Base-by-base conservation (phyloP, 331 rosid genomes). In the Prunus yedoensis region DNA sequence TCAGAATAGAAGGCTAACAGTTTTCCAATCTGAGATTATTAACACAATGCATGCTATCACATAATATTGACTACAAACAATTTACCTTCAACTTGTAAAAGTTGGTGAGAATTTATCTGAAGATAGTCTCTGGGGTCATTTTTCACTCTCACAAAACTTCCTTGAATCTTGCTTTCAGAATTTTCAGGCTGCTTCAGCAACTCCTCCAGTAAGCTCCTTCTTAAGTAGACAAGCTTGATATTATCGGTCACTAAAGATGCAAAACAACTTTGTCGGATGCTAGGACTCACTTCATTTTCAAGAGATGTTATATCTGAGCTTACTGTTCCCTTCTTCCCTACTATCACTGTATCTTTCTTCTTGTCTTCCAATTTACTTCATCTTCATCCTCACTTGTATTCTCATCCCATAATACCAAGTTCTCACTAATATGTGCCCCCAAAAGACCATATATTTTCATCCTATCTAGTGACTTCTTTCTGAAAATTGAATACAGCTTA, bases 81-180 rank as follows among this genome's bases (percentile, higher is more conserved):
- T 14, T 74, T 83, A 90, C 96, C 97, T 82, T 51, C n/a, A 72
- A 90, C 89, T 73, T 83, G 89, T 78, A 81, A 76, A 6, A 90
- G 91, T 68, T 85, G 91, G 71, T 78, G 70, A 78, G 79, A 63
- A 54, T 73, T 83, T 57, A 70, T 77, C 43, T 74, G 87, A 70
- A 51, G 73, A 10, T 32, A 69, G 77, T 86, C 90, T 30, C 60
- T 17, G 2, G 84, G 78, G 61, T 84, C 82, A 17, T 66, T 71
- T 79, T 79, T 89, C 27, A 85, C 82, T 78, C 83, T 81, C 62
- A 90, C 82, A n/a, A 90, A 87, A 73, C 89, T 75, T 62, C 96
- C 96, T 53, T 86, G 73, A 46, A 90, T 80, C 83, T 86, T 89
- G 50, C 63, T 61, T 75, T 41, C 56, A 64, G 81, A 85, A 71